Evolutionary conservation across 768 basidiomycete species (phyloP), one percentile per base, ranked within the genome.

Genomic region (Sarcodon sp.): DNA sequence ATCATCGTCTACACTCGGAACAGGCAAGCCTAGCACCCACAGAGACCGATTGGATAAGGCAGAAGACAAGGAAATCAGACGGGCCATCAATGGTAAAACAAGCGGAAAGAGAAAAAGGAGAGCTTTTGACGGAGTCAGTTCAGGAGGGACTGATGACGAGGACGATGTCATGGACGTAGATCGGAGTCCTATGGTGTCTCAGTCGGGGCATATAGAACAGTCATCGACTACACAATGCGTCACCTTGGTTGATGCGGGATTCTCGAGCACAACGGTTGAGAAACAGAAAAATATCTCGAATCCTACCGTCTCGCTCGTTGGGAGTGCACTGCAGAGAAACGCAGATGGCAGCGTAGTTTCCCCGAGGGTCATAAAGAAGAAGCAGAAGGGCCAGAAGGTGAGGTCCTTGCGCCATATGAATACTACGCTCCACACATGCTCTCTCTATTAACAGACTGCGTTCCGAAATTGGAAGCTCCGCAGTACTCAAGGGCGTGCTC

Each of bases 1-100:
- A 44, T 82, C 89, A 0, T 90, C 92, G 13, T 76, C 91, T 6
- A 84, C 82, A 1, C 76, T 96, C 47, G 90, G 91, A 12, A 83
- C 89, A 1, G 83, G 84, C 10, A 81, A 73, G 57, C 58, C 68
- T 3, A 58, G 63, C 2, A 83, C 86, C 2, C 75, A 80, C 52
- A 72, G 76, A 36, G 76, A 83, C 44, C 72, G 67, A 4, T 57
- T 75, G 21, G 80, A 80, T 21, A 74, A 68, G 52, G 57, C 64
- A 6, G 84, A 87, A 57, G 77, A 87, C 52, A 68, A 72, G 44
- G 69, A 77, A 43, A 67, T 79, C 49, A 70, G 74, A 35, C 72
- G 72, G 47, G 65, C 70, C 13, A 53, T 84, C 47, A 66, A 75
- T 44, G 72, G 76, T 47, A 64, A 53, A 66, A 77, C 47, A 79